These are phyloP conservation scores for Lentinula edodes DNA, from an alignment of 768 basidiomycete species.

Conservation along the genomic window DNA sequence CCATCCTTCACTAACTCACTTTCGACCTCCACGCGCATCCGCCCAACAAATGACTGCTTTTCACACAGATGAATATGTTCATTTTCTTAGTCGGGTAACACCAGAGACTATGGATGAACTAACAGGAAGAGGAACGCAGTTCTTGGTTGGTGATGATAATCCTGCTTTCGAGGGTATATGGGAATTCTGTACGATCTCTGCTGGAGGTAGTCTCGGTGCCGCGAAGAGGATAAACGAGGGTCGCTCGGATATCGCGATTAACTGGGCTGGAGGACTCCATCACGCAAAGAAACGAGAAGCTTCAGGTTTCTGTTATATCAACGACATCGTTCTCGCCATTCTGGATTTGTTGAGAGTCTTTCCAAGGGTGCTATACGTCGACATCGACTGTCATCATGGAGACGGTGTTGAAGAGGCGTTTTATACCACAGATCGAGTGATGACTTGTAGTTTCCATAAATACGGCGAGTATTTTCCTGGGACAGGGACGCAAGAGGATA, in stretches of 20 bases:
- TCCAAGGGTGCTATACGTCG: conserved; percentile 91
- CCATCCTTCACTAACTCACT: background rate
- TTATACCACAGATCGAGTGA: conserved; percentile 94
- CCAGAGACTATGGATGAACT: conserved; percentile 88
- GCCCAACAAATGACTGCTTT: conserved; percentile 85
- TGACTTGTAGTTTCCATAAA: conserved; percentile 97
- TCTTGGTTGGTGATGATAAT: conserved; percentile 74
- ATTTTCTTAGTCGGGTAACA: conserved; percentile 83
- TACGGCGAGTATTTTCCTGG: conserved; percentile 93
- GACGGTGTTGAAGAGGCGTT: conserved; percentile 99
- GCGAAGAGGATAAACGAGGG: conserved; percentile 78
- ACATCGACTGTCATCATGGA: conserved; percentile 98
- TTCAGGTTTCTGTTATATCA: conserved; percentile 98
- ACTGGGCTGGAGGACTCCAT: conserved; percentile 91
- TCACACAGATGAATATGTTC: conserved; percentile 97
- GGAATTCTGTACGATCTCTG: conserved; percentile 95
- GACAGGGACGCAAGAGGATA: conserved; percentile 78
- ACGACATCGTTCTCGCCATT: conserved; percentile 93
- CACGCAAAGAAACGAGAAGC: conserved; percentile 99
- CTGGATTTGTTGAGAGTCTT: conserved; percentile 85
- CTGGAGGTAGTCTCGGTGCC: conserved; percentile 87
- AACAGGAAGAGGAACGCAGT: conserved; percentile 80
- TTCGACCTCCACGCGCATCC: conserved; percentile 59
- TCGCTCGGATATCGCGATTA: conserved; percentile 58
- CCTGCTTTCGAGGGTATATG: conserved; percentile 95